Base-by-base conservation (phyloP, 306 rosid genomes). In the Cucurbita argyrosperma region DNA sequence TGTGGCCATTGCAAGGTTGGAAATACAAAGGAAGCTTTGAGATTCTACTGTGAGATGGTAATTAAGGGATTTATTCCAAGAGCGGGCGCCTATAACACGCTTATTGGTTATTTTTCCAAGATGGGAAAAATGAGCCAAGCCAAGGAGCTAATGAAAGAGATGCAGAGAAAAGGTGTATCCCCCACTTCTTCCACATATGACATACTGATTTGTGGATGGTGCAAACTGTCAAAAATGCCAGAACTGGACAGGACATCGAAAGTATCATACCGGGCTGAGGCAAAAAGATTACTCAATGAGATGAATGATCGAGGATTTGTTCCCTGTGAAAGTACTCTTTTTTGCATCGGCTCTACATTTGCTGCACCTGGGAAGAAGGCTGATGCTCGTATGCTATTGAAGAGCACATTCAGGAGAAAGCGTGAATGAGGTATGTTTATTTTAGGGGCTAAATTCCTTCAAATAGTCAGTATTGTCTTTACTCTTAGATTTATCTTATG, bases 91-190 rank as follows among this genome's bases (percentile, higher is more conserved):
- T 94, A 85, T 77, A 91, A 94, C 76, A 90, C 85, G 79, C 99
- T 94, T 59, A 88, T 94, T 76, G 76, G 82, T 78, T 94, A 91
- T 86, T 88, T 76, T 71, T 92, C 95, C 30, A 84, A 87, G 81
- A 85, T 74, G 30, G 97, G 95, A 75, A 91, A 86, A 85, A 94
- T 88, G 99, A 81, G 76, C 68, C 91, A 90, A 80, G 99, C 99
- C 61, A 83, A 83, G 80, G 99, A 89, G 81, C 90, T 94, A 77
- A 81, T 87, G 89, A 87, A 94, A 67, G 97, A 94, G 84, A 89
- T 91, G 99, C 81, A 76, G 82, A 66, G 76, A 26, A 83, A 90
- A 77, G 95, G 96, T 73, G 83, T 85, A 75, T 63, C 71, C 66
- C 91, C 96, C 72, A 89, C 88, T 80, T 84, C 97, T 83, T 89